These are phyloP conservation scores for Meyerozyma carpophila DNA, from an alignment of 1,139 yeast genomes.

Conservation along the genomic window DNA sequence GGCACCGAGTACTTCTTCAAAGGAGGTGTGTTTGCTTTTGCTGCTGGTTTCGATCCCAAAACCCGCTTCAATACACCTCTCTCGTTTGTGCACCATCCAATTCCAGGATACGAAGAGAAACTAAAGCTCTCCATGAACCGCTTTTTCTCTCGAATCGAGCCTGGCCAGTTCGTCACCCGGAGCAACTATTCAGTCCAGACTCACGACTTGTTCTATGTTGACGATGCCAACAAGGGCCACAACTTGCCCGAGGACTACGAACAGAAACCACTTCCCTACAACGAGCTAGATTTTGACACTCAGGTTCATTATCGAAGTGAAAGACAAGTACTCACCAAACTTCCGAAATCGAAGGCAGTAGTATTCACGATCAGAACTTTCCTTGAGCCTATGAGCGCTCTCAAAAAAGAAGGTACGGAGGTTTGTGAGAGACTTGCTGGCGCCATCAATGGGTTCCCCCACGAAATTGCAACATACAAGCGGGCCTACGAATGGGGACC, in stretches of 20 bases:
- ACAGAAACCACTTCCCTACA: conserved; percentile 30
- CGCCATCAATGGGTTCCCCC: conserved; percentile 35
- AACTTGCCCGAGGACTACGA: conserved; percentile 24
- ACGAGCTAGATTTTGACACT: conserved; percentile 47
- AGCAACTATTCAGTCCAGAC: conserved; percentile 61
- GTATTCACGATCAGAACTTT: conserved; percentile 64
- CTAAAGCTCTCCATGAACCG: conserved; percentile 58
- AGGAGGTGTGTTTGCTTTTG: conserved; percentile 64
- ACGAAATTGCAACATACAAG: conserved; percentile 34
- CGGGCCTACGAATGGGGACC: conserved; percentile 38
- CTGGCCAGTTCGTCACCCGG: conserved; percentile 52
- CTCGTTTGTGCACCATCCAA: conserved; percentile 54
- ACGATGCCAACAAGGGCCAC: conserved; percentile 47
- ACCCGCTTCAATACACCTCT: conserved; percentile 51
- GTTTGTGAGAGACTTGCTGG: conserved; percentile 35
- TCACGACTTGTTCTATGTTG: conserved; percentile 46
- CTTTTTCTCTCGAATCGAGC: conserved; percentile 45
- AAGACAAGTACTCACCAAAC: conserved; percentile 54
- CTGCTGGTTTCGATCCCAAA: conserved; percentile 69
- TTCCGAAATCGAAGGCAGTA: conserved; percentile 50
- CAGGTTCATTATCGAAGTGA: conserved; percentile 57
- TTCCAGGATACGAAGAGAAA: conserved; percentile 54
- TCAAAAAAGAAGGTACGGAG: conserved; percentile 49
- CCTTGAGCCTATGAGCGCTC: conserved; percentile 50
- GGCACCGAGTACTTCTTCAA: conserved; percentile 57